Conservation (phyloP, 2,329 filamentous ascomycete species). For the Penicillium italicum region DNA sequence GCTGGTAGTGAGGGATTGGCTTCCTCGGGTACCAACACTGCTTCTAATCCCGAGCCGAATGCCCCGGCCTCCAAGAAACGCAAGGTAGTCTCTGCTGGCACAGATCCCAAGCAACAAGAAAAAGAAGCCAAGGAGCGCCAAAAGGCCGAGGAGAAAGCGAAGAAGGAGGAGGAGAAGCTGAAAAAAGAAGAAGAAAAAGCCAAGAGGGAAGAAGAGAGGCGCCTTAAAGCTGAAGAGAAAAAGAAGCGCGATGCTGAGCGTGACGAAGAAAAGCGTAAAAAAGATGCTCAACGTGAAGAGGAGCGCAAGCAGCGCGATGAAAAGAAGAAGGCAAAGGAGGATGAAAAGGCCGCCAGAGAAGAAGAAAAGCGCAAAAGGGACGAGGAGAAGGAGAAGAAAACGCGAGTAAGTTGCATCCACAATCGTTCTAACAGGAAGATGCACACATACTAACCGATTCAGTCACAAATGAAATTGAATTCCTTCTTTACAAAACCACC, state of each 20-base stretch:
- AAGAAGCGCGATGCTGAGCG: slow-evolving; percentile 24
- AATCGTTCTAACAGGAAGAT: not conserved
- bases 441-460: slow-evolving; percentile 16
- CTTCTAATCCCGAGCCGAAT: slow-evolving; percentile 9
- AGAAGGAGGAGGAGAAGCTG: slow-evolving; percentile 20
- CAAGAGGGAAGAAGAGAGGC: slow-evolving; percentile 30
- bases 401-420: slow-evolving; percentile 35
- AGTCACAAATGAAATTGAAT: slow-evolving; percentile 52
- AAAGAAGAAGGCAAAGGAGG: slow-evolving; percentile 43
- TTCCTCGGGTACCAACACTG: not conserved
- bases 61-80: slow-evolving; percentile 26
- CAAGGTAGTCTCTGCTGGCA: slow-evolving; percentile 26
- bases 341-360: slow-evolving; percentile 44
- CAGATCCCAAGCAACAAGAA: slow-evolving; percentile 37
- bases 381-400: slow-evolving; percentile 49
- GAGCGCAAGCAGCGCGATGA: slow-evolving; percentile 49
- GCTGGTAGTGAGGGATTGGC: not conserved
- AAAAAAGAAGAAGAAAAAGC: slow-evolving; percentile 34
- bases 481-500: slow-evolving; percentile 48
- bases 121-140: slow-evolving; percentile 33
- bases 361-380: slow-evolving; percentile 48
- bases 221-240: slow-evolving; percentile 26
- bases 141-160: slow-evolving; percentile 30
- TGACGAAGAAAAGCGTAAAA: slow-evolving; percentile 39
- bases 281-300: slow-evolving; percentile 35